These are phyloP conservation scores for Fusarium tuaranense DNA, from an alignment of 2,329 filamentous ascomycete genomes.

Conservation along the genomic window DNA sequence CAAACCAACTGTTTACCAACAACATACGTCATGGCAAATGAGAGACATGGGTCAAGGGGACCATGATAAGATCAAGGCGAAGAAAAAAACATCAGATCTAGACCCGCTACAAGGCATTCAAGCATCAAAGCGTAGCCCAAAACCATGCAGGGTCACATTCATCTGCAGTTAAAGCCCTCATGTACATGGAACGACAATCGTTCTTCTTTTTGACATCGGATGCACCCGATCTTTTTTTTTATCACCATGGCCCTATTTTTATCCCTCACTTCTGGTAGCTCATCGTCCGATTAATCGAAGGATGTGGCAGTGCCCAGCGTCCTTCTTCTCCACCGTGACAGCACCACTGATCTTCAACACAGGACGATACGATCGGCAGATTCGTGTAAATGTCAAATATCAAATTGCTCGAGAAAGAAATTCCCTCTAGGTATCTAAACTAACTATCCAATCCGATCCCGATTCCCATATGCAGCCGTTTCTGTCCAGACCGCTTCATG, in stretches of 20 bases:
- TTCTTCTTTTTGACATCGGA: neutral
- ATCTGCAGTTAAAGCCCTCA: neutral
- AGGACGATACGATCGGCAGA: neutral
- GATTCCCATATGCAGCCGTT: conserved; percentile 19
- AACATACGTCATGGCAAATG: neutral
- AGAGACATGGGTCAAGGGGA: neutral
- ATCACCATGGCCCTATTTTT: neutral
- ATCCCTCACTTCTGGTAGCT: neutral
- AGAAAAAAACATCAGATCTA: neutral
- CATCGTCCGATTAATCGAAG: neutral
- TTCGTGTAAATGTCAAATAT: neutral
- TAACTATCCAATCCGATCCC: neutral
- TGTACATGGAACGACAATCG: neutral
- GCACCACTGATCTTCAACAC: neutral
- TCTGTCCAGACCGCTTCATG: conserved; percentile 27
- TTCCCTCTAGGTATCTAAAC: conserved; percentile 7
- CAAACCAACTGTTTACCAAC: neutral
- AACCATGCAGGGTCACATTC: neutral
- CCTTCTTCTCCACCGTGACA: neutral
- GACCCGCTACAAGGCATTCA: neutral
- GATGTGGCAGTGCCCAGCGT: neutral
- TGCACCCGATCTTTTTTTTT: neutral
- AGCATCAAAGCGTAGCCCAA: neutral
- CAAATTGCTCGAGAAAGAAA: neutral
- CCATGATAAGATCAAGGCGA: conserved; percentile 1